Conservation (phyloP, 2,329 filamentous ascomycete species). For the Aspergillus oerlinghausenensis region DNA sequence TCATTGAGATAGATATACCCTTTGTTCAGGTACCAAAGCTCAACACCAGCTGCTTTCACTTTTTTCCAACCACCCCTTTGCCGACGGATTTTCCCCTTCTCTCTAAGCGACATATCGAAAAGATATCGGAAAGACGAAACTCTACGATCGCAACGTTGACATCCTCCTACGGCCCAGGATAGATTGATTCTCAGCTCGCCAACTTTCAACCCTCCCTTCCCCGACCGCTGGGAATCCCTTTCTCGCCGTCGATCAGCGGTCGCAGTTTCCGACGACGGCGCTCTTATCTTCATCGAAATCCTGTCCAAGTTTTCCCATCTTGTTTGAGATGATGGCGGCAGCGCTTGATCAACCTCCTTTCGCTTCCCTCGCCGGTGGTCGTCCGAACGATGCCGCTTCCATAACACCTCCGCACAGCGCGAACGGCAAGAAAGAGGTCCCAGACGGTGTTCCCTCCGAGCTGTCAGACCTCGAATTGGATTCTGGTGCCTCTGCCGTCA, state of each 20-base stretch:
- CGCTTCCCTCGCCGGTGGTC: slow-evolving; percentile 20
- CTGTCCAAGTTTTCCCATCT: slow-evolving; percentile 6
- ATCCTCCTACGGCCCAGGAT: slow-evolving; percentile 2
- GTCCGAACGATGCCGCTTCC: slow-evolving; percentile 28
- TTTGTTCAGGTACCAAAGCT: background rate
- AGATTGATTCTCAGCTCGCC: slow-evolving; percentile 1
- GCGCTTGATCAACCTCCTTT: slow-evolving; percentile 28
- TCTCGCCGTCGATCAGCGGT: slow-evolving; percentile 43
- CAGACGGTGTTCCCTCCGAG: slow-evolving; percentile 38
- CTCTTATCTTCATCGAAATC: slow-evolving; percentile 11
- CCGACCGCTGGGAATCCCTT: slow-evolving; percentile 39
- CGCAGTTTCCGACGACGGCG: slow-evolving; percentile 38
- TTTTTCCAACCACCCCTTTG: background rate
- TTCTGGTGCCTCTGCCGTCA: slow-evolving; percentile 20
- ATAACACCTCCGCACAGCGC: slow-evolving; percentile 42
- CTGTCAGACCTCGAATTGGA: slow-evolving; percentile 41
- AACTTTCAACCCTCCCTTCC: slow-evolving; percentile 17
- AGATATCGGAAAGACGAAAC: background rate
- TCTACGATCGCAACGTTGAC: slow-evolving; percentile 2
- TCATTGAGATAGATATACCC: background rate
- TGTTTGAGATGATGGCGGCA: slow-evolving; percentile 30
- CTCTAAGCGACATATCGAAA: background rate
- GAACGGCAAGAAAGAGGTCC: slow-evolving; percentile 42
- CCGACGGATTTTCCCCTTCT: background rate
- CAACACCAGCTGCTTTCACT: background rate